These are phyloP conservation scores for Calonectria pseudoturangicola DNA, from an alignment of 2,329 filamentous ascomycete genomes.

Conservation along the genomic window DNA sequence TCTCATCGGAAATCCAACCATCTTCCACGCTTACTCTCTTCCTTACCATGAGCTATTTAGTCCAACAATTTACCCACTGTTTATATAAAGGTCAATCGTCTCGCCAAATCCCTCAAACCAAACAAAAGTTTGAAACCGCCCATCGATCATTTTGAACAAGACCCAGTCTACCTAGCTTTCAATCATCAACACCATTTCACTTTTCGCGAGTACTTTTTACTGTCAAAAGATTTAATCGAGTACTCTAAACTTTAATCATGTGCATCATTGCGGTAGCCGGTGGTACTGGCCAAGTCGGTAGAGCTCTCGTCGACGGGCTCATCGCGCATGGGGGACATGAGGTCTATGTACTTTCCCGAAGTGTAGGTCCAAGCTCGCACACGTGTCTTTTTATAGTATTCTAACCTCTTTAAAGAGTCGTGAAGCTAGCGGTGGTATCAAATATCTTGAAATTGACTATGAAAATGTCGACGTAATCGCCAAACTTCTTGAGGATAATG, in stretches of 20 bases:
- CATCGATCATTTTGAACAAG: neutral
- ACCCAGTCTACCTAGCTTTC: neutral
- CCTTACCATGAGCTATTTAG: neutral
- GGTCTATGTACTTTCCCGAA: slow-evolving; percentile 43
- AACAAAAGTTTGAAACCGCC: no score
- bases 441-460: slow-evolving; percentile 45
- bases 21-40: neutral
- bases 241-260: slow-evolving; percentile 23
- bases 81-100: no score
- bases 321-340: slow-evolving; percentile 43
- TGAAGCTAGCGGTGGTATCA: slow-evolving; percentile 26
- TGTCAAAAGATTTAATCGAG: no score
- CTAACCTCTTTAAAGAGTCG: neutral
- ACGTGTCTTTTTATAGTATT: neutral
- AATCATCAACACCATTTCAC: neutral
- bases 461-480: neutral
- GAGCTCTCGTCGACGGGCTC: slow-evolving; percentile 45
- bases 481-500: slow-evolving; percentile 24
- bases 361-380: slow-evolving; percentile 8
- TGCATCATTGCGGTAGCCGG: slow-evolving; percentile 47
- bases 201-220: neutral
- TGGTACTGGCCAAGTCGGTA: slow-evolving; percentile 46
- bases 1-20: neutral
- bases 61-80: neutral
- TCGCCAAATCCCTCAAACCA: no score